Base-by-base conservation (phyloP, 75 land plant species). In the Sequoiadendron giganteum region DNA sequence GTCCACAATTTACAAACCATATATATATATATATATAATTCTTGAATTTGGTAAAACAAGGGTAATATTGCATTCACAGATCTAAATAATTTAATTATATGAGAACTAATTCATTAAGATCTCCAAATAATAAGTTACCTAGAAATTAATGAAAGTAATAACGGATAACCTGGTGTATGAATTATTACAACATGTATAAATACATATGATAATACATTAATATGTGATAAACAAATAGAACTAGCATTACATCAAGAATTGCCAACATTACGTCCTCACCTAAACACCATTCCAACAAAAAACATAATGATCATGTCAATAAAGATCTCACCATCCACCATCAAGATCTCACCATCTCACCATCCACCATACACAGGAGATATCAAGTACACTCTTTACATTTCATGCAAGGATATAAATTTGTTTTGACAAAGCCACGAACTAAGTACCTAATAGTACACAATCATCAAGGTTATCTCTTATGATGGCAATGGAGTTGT, bases 401-500 rank as follows among this genome's bases (percentile, higher is more conserved):
- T 78, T 78, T 78, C 43, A 78, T 78, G 38, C 38, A 78, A 39
- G 38, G 18, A 19, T 78, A 40, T 42, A 19, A 16, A 40, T n/a
- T 32, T 39, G 19, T 16, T 39, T 78, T 39, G 40, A 11, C 70
- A 78, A 16, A 78, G 21, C 40, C 42, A 36, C 36, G 16, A 38
- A 34, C 36, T 16, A 19, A 77, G 16, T 77, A 77, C 45, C 45
- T 16, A 40, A 78, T 78, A 40, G 25, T 78, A 78, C 81, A 78
- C 15, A 40, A 78, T 42, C 81, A 40, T 78, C 45, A 39, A 39
- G 3, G 8, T 39, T 54, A 75, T 40, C 45, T 40, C 82, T 42
- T 79, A 79, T 40, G 45, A 39, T 42, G 40, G 82, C 82, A 79
- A 84, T 19, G 93, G 19, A 38, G 88, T 28, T 49, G 94, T 85